A percentile compares a stretch with the other conserved stretches of the same genome.
These are phyloP conservation scores for Pseudoturritis turrita DNA, from an alignment of 345 rosid genomes.

Conservation along the genomic window DNA sequence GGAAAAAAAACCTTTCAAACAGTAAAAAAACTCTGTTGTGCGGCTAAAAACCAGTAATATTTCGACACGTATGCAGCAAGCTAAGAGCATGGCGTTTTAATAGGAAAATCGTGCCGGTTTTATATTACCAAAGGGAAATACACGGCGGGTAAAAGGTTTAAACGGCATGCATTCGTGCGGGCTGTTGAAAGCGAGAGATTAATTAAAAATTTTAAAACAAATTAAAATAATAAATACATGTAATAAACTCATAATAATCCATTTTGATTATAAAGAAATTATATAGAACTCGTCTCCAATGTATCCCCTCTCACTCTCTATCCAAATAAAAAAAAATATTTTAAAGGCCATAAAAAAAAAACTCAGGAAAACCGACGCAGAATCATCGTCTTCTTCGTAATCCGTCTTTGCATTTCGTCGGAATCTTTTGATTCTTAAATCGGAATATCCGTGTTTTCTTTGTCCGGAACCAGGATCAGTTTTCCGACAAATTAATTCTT, in stretches of 20 bases:
- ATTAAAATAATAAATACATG: background rate
- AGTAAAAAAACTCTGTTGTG: conserved; percentile 2
- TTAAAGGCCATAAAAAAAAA: background rate
- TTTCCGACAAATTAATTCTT: background rate
- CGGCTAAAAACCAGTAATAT: background rate
- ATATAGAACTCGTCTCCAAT: conserved; percentile 8
- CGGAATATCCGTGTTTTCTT: conserved; percentile 3
- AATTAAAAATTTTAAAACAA: background rate
- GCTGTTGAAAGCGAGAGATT: conserved; percentile 6
- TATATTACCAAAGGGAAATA: background rate
- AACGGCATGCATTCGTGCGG: conserved; percentile 28
- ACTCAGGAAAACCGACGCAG: conserved; percentile 16
- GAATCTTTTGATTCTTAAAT: background rate
- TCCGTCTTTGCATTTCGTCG: conserved; percentile 20
- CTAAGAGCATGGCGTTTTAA: conserved; percentile 8
- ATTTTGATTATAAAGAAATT: background rate
- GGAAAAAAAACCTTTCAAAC: background rate
- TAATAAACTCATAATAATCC: background rate
- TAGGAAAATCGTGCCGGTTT: conserved; percentile 11
- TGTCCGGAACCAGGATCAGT: background rate
- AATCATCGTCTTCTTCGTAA: conserved; percentile 18
- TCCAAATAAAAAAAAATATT: conserved; percentile 19
- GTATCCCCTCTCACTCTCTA: conserved; percentile 33
- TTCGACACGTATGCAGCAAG: background rate
- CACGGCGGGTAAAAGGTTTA: conserved; percentile 18